phyloP scores from a whole-genome alignment of 148 eudicot genomes.

The Fagopyrum tataricum region DNA sequence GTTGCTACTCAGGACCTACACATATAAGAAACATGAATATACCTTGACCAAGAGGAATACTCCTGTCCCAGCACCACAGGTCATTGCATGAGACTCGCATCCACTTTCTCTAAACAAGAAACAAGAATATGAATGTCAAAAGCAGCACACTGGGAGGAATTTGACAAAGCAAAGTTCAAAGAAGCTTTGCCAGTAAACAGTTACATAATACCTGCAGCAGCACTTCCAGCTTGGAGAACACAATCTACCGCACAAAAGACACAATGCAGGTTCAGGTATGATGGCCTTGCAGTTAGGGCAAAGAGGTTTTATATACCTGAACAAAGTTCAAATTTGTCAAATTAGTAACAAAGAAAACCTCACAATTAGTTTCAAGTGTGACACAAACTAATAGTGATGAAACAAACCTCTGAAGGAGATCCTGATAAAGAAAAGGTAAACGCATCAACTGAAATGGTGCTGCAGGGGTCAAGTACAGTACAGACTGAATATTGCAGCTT shows the following conservation, averaged over 20 bases:
- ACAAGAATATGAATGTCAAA: conserved; percentile 18
- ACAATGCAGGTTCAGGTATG: conserved; percentile 69
- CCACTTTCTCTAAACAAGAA: conserved; percentile 48
- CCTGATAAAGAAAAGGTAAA: conserved; percentile 79
- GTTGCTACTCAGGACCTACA: background rate
- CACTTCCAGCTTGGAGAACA: conserved; percentile 81
- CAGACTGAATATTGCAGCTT: conserved; percentile 23
- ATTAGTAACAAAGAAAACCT: background rate
- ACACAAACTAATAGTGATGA: background rate
- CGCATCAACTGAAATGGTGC: conserved; percentile 76
- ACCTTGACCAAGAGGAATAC: conserved; percentile 81
- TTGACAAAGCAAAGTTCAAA: background rate
- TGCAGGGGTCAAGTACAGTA: conserved; percentile 47
- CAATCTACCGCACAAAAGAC: conserved; percentile 84
- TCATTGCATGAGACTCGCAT: conserved; percentile 67
- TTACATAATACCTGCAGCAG: conserved; percentile 73
- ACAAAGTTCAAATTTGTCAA: conserved; percentile 3
- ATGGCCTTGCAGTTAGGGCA: conserved; percentile 56
- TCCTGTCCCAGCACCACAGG: conserved; percentile 92
- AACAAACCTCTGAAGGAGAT: conserved; percentile 78
- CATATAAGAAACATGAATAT: conserved; percentile 12
- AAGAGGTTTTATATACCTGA: conserved; percentile 74
- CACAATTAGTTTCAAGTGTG: background rate
- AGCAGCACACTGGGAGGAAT: background rate
- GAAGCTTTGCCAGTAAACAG: background rate